Evolutionary conservation across 2,329 filamentous ascomycete genomes (phyloP), one percentile per base, ranked within the genome.

Genomic region (Daldinia eschscholtzii): DNA sequence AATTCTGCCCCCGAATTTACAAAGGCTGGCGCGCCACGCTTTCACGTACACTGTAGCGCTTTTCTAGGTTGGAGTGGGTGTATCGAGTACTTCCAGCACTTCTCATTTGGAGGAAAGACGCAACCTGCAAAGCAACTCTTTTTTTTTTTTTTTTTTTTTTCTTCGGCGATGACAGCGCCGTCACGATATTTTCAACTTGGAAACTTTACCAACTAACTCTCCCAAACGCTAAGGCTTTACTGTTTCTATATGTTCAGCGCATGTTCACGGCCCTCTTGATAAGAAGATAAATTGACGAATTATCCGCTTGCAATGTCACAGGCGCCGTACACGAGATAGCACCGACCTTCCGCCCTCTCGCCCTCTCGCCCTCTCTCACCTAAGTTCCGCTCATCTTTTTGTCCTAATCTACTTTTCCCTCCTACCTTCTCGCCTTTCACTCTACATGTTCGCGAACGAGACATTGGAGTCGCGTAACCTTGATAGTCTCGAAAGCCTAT

Each of bases 151-250:
- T 41, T 42, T 55, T 55, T 68, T 57, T 67, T 70, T 67, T 65
- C 67, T 74, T 73, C 74, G 73, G 74, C 73, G 64, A 75, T 71
- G 67, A 74, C 73, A 65, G 68, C 71, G 70, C 70, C 74, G 72
- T 70, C 74, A 74, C 70, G 66, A 68, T 70, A 67, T 67, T 71
- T 65, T 67, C 61, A 63, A 53, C 53, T 30, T 57, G 13, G 39
- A 35, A 57, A 57, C 23, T 53, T 72, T 65, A 56, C 58, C 59
- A 64, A 55, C 44, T 44, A 64, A 71, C 70, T 57, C 65, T 65
- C 61, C 55, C 46, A 20, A 39, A 53, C 56, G 33, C 50, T 56
- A 60, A 46, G 37, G 12, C 46, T 39, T 39, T 26, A 18, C 56
- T 28, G 39, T 18, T 15, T 58, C 52, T 46, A 57, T 57, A 55